phyloP scores from a whole-genome alignment of 768 basidiomycete species.

The Boletus sp. region DNA sequence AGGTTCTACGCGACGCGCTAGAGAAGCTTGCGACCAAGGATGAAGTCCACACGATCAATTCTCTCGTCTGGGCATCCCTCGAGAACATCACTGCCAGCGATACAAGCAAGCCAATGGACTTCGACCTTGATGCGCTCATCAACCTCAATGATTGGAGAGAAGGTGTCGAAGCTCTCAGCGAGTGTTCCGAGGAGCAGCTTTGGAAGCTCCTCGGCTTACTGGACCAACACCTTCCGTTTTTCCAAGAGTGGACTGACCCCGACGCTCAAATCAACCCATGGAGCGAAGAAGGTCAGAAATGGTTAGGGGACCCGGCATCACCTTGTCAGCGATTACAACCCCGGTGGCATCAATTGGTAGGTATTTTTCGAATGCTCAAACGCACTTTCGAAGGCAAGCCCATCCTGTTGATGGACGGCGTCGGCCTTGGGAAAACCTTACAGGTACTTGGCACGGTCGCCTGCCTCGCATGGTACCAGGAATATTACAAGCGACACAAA shows the following conservation, averaged over 20 bases:
- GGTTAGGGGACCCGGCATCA: not conserved
- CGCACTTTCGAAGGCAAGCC: not conserved
- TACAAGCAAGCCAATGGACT: not conserved
- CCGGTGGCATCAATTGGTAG: not conserved
- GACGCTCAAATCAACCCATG: not conserved
- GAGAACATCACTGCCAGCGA: not conserved
- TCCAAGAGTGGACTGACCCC: not conserved
- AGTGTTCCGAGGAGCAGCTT: not conserved
- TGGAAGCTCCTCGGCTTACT: not conserved
- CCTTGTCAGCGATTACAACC: not conserved
- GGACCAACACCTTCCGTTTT: not conserved
- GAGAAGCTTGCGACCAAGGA: not conserved
- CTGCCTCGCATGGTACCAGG: not conserved
- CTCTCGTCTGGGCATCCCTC: not conserved
- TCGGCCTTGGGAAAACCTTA: not conserved
- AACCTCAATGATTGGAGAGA: not conserved
- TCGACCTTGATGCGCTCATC: not conserved
- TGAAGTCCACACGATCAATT: not conserved
- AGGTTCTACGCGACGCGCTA: not conserved
- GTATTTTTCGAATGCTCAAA: not conserved
- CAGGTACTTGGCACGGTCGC: not conserved
- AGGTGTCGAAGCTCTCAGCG: not conserved
- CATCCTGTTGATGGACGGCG: not conserved
- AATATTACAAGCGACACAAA: not conserved
- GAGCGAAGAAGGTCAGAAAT: not conserved